Percentiles rank a stretch among this genome's conserved stretches.
phyloP scores from a whole-genome alignment of 2,329 filamentous ascomycete species.

The Penicillium oxalicum region DNA sequence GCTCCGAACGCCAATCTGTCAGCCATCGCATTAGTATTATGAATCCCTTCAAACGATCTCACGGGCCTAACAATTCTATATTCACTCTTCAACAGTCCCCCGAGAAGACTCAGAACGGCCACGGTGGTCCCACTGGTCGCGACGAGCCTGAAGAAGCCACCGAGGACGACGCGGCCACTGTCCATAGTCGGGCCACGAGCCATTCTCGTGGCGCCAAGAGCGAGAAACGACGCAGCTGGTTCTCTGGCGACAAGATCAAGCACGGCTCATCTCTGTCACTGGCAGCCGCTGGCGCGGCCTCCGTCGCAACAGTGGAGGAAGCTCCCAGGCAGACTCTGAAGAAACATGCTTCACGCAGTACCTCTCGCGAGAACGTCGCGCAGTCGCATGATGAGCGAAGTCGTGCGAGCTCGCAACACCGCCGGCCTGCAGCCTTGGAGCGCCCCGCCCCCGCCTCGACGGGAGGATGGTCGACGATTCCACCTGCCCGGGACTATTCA shows the following conservation, averaged over 20 bases:
- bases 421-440: constrained; percentile 14
- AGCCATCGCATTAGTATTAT: constrained; percentile 40
- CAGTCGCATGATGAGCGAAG: constrained; percentile 28
- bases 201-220: constrained; percentile 30
- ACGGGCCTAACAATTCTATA: constrained; percentile 32
- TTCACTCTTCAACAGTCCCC: constrained; percentile 29
- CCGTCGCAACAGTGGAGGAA: constrained; percentile 8
- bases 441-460: constrained; percentile 19
- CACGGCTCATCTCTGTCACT: constrained; percentile 30
- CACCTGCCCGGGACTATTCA: constrained; percentile 30
- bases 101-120: constrained; percentile 19
- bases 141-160: constrained; percentile 19
- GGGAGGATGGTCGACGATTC: constrained; percentile 31
- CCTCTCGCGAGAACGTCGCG: constrained; percentile 22
- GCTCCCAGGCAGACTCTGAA: constrained; percentile 11
- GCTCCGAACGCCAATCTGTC: constrained; percentile 34
- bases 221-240: constrained; percentile 38
- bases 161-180: constrained; percentile 34
- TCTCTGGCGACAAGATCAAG: constrained; percentile 32
- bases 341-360: constrained; percentile 22
- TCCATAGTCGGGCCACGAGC: constrained; percentile 34
- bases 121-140: constrained; percentile 15
- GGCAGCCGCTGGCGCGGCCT: constrained; percentile 19
- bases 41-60: constrained; percentile 40
- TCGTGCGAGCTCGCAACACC: constrained; percentile 25